A percentile compares a stretch with the other conserved stretches of the same genome.
Evolutionary conservation across 2,329 filamentous ascomycete species (phyloP).

Genomic region (Hypoxylon sp.): DNA sequence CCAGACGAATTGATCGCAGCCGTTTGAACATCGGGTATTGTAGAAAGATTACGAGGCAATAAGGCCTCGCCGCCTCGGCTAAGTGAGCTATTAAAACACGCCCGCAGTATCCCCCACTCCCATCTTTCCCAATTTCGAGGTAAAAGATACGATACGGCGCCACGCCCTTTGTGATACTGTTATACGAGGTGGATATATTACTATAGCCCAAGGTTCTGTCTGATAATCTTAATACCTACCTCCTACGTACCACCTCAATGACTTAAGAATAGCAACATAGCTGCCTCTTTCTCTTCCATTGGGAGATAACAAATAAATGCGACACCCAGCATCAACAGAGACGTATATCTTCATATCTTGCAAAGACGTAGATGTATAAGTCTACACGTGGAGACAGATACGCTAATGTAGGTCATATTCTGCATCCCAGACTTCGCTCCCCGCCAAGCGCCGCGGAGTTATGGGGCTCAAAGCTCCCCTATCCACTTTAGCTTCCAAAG

Average conservation of each 20-base stretch:
- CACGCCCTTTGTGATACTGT: slow-evolving; percentile 9
- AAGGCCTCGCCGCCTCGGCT: background rate
- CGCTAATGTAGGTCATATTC: slow-evolving; percentile 1
- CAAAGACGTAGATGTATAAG: background rate
- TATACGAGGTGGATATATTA: background rate
- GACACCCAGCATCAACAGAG: background rate
- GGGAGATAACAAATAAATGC: background rate
- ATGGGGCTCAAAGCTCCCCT: background rate
- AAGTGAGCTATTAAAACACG: background rate
- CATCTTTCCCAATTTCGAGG: background rate
- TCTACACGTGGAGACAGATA: slow-evolving; percentile 3
- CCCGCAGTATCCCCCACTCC: background rate
- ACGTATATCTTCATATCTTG: background rate
- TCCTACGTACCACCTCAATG: background rate
- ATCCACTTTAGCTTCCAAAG: background rate
- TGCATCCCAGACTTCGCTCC: background rate
- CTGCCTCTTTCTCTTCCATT: background rate
- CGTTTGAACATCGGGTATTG: background rate
- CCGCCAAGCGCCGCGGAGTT: too few species aligned
- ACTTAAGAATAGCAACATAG: background rate
- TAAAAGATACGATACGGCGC: slow-evolving; percentile 4
- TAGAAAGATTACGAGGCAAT: background rate
- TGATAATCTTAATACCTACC: background rate
- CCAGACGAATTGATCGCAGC: background rate
- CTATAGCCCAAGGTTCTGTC: background rate